Percentiles rank a stretch among this genome's conserved stretches.
Evolutionary conservation across 306 rosid genomes (phyloP).

Genomic region (Dryas alaskensis): DNA sequence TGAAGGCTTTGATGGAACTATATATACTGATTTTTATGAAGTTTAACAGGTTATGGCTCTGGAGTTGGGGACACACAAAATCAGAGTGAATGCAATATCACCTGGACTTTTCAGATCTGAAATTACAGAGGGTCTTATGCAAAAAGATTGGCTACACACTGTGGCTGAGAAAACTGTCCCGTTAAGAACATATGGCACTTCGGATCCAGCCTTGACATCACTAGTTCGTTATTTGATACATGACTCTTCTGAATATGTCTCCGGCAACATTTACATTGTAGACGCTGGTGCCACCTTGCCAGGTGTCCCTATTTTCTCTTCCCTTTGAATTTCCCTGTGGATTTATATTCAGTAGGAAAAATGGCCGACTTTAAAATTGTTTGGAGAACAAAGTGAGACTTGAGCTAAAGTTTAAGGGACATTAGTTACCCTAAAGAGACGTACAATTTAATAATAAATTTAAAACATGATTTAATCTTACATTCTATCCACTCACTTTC

Average conservation of each 20-base stretch:
- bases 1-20: not conserved
- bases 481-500: too few relatives aligned
- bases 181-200: constrained; percentile 45
- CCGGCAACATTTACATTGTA: constrained; percentile 60
- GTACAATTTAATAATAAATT: too few relatives aligned
- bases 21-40: not conserved
- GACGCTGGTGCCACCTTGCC: constrained; percentile 72
- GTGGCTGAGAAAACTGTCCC: constrained; percentile 61
- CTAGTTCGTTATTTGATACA: constrained; percentile 64
- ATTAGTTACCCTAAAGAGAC: too few relatives aligned
- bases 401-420: too few relatives aligned
- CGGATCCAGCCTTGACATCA: constrained; percentile 77
- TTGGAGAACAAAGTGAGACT: too few relatives aligned
- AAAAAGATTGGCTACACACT: constrained; percentile 62
- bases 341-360: not conserved
- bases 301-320: constrained; percentile 74
- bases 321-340: constrained; percentile 36
- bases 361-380: too few relatives aligned
- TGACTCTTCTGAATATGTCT: constrained; percentile 67
- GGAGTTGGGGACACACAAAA: constrained; percentile 67
- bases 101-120: constrained; percentile 84
- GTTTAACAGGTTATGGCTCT: constrained; percentile 67
- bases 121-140: constrained; percentile 57
- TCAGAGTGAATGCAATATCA: constrained; percentile 74
- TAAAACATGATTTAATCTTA: too few relatives aligned